These are phyloP conservation scores for Diaporthe nobilis DNA, from an alignment of 2,329 filamentous ascomycete genomes.

Conservation along the genomic window DNA sequence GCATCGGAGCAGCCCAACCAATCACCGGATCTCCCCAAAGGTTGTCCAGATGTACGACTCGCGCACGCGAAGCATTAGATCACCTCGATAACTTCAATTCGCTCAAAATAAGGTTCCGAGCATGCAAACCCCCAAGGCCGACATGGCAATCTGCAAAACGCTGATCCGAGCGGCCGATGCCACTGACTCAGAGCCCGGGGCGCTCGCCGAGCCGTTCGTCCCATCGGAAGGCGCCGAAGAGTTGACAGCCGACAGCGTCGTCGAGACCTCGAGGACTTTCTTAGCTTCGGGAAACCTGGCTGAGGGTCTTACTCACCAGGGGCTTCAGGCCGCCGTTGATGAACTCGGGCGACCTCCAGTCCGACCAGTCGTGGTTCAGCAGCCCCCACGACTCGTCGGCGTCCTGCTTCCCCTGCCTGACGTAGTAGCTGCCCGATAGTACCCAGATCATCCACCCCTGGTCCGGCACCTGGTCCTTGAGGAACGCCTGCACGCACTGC, in stretches of 20 bases:
- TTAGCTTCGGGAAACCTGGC: conserved; percentile 37
- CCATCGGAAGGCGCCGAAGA: conserved; percentile 19
- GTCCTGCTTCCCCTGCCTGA: conserved; percentile 64
- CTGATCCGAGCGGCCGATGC: background rate
- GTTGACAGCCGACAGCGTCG: conserved; percentile 30
- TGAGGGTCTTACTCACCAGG: conserved; percentile 57
- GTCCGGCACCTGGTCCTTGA: conserved; percentile 13
- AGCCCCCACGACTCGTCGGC: conserved; percentile 67
- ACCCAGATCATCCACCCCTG: conserved; percentile 73
- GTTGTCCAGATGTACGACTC: conserved; percentile 13
- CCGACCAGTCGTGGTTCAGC: conserved; percentile 54
- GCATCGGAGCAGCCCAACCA: conserved; percentile 5
- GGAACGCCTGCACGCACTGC: conserved; percentile 31
- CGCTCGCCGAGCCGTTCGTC: background rate
- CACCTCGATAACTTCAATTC: background rate
- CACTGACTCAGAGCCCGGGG: conserved; percentile 6
- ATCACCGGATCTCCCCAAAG: background rate
- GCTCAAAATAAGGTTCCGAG: background rate
- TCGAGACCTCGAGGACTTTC: conserved; percentile 13
- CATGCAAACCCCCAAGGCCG: background rate
- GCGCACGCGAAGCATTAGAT: background rate
- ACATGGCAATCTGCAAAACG: background rate
- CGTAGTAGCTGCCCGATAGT: conserved; percentile 70
- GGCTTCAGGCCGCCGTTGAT: conserved; percentile 49
- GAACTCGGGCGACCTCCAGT: conserved; percentile 56